These are phyloP conservation scores for Suhomyces bribrorum DNA, from an alignment of 1,139 yeast genomes.

Conservation along the genomic window DNA sequence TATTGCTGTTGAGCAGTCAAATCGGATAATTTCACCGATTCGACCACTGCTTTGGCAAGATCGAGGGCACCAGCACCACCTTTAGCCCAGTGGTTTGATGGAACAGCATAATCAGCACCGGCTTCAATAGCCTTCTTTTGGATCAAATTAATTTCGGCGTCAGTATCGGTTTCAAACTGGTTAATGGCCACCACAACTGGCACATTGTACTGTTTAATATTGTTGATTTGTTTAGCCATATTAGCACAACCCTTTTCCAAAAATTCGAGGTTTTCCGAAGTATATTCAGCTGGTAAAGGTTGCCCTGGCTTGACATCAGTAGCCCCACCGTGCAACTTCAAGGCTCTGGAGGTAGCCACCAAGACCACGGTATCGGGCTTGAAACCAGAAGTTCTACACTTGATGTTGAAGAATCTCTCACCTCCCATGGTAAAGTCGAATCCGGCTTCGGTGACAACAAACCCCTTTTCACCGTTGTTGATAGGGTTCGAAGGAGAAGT, in stretches of 20 bases:
- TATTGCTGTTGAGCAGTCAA: conserved; percentile 46
- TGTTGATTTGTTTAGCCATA: conserved; percentile 72
- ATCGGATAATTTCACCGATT: conserved; percentile 47
- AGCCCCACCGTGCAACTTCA: conserved; percentile 82
- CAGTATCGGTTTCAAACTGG: conserved; percentile 69
- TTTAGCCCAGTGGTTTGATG: conserved; percentile 77
- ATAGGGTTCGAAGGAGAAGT: conserved; percentile 50
- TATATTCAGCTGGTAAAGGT: conserved; percentile 66
- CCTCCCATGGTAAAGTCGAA: conserved; percentile 91
- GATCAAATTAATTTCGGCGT: conserved; percentile 65
- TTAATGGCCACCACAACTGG: conserved; percentile 83
- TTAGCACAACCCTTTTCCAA: conserved; percentile 69
- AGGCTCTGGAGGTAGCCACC: conserved; percentile 79
- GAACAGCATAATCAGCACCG: conserved; percentile 75
- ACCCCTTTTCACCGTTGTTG: conserved; percentile 53
- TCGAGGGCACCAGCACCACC: conserved; percentile 77
- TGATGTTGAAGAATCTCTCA: conserved; percentile 78
- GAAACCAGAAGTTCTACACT: conserved; percentile 74
- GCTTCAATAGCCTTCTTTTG: conserved; percentile 65
- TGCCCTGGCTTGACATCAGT: conserved; percentile 84
- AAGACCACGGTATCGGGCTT: conserved; percentile 73
- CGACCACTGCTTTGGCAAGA: conserved; percentile 68
- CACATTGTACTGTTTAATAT: conserved; percentile 68
- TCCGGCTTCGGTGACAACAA: conserved; percentile 82
- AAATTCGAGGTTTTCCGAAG: conserved; percentile 63